Evolutionary conservation across 805 yeast genomes (phyloP).

Genomic region (Pichia pseudocactophila): DNA sequence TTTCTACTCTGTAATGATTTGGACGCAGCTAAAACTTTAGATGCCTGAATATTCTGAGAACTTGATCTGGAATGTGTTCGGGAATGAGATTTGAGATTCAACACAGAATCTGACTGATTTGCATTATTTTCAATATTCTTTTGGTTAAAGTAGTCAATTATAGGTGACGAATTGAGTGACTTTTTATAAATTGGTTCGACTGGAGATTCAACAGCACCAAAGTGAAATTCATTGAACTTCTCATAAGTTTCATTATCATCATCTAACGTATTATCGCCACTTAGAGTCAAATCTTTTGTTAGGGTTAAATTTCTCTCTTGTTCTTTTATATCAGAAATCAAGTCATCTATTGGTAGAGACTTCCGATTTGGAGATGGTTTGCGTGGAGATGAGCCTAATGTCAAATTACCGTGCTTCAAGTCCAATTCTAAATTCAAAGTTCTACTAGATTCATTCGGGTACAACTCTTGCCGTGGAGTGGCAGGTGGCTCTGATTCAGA

Average conservation of each 20-base stretch:
- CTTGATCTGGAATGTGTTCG: not conserved
- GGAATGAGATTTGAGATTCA: not conserved
- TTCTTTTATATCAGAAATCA: not conserved
- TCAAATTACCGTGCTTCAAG: slow-evolving; percentile 3
- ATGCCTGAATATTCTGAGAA: slow-evolving; percentile 3
- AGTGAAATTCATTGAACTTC: slow-evolving; percentile 18
- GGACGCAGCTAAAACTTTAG: slow-evolving; percentile 5
- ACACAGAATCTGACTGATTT: slow-evolving; percentile 1
- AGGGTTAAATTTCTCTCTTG: no score
- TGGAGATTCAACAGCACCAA: slow-evolving; percentile 14
- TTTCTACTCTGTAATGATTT: slow-evolving; percentile 7
- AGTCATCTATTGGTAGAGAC: not conserved
- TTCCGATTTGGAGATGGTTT: slow-evolving; percentile 19
- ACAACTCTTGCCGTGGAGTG: slow-evolving; percentile 3
- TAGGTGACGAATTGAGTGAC: slow-evolving; percentile 3
- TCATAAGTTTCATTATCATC: slow-evolving; percentile 7
- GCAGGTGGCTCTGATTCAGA: slow-evolving; percentile 1
- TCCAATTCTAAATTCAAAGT: not conserved
- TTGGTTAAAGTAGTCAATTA: not conserved
- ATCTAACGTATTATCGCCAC: slow-evolving; percentile 1
- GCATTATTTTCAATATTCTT: not conserved
- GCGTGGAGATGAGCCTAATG: slow-evolving; percentile 27
- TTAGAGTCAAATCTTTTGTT: not conserved
- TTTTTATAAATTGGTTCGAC: slow-evolving; percentile 9
- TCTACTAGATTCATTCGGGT: not conserved